Conservation (phyloP, 2,329 filamentous ascomycete genomes). For the Malbranchea zuffiana region DNA sequence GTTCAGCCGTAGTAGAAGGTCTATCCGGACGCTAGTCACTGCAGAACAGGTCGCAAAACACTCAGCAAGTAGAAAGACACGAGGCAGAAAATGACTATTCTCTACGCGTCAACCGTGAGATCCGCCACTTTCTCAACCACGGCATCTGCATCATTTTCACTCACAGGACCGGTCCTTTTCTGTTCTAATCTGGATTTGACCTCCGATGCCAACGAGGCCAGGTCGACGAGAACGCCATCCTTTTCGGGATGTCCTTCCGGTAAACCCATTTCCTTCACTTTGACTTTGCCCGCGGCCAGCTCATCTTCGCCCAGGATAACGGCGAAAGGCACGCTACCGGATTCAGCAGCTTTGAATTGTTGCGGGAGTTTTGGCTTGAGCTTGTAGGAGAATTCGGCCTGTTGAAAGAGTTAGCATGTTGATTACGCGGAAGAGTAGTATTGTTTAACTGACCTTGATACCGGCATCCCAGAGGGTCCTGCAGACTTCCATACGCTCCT, state of each 20-base stretch:
- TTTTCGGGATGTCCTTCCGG: conserved; percentile 79
- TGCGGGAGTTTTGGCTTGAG: conserved; percentile 76
- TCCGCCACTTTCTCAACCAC: conserved; percentile 7
- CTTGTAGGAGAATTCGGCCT: conserved; percentile 82
- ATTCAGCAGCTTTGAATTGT: conserved; percentile 86
- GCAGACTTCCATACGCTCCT: conserved; percentile 73
- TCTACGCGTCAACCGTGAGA: conserved; percentile 1
- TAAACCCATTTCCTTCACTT: conserved; percentile 75
- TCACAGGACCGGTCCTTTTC: conserved; percentile 1
- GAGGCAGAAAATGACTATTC: neutral
- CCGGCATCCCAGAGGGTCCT: conserved; percentile 72
- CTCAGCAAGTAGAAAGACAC: too few relatives aligned
- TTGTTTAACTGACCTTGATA: conserved; percentile 52
- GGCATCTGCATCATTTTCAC: conserved; percentile 1
- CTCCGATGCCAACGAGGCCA: conserved; percentile 27
- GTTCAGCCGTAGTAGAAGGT: too few relatives aligned
- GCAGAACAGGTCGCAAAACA: too few relatives aligned
- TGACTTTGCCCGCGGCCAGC: conserved; percentile 68
- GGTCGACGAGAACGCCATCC: conserved; percentile 65
- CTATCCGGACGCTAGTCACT: too few relatives aligned
- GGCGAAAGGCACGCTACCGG: conserved; percentile 67
- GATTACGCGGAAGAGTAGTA: neutral
- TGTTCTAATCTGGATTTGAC: conserved; percentile 14
- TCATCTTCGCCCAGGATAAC: conserved; percentile 90
- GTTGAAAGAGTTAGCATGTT: conserved; percentile 17